Conservation (phyloP, 2,329 filamentous ascomycete species). For the Colletotrichum sp. region DNA sequence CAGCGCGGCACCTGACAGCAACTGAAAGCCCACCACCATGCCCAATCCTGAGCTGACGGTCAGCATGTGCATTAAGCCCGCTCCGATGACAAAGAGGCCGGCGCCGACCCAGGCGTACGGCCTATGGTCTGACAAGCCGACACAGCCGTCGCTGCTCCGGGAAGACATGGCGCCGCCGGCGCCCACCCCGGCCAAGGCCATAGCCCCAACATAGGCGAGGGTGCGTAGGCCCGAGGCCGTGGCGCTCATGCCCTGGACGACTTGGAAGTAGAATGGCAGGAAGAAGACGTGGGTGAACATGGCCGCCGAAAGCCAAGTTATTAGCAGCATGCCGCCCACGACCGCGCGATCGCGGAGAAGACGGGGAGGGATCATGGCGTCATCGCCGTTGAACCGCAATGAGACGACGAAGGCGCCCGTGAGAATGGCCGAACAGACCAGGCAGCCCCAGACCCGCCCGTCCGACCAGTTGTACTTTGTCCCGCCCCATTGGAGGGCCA, state of each 20-base stretch:
- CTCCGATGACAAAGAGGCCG: conserved; percentile 47
- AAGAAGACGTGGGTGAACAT: conserved; percentile 32
- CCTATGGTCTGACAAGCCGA: not conserved
- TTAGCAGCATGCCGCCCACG: conserved; percentile 37
- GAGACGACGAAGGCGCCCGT: conserved; percentile 21
- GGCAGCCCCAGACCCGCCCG: conserved; percentile 36
- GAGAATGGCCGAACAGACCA: conserved; percentile 31
- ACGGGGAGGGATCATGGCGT: conserved; percentile 51
- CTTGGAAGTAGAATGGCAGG: conserved; percentile 56
- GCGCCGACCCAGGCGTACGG: conserved; percentile 42
- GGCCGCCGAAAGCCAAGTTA: conserved; percentile 36
- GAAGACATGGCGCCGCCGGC: conserved; percentile 47
- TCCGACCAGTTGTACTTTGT: conserved; percentile 52
- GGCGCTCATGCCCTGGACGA: conserved; percentile 54
- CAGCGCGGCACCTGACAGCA: conserved; percentile 18
- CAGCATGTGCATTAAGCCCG: conserved; percentile 61
- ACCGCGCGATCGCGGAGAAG: conserved; percentile 50
- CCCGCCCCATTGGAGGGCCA: conserved; percentile 55
- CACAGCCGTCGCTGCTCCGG: conserved; percentile 38
- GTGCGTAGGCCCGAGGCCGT: conserved; percentile 59
- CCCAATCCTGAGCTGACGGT: conserved; percentile 56
- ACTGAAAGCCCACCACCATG: conserved; percentile 52
- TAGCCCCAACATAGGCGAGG: conserved; percentile 50
- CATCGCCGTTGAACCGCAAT: conserved; percentile 44
- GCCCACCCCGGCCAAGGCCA: conserved; percentile 51